Evolutionary conservation across 306 rosid genomes (phyloP), one percentile per base, ranked within the genome.

Genomic region (Castanea crenata): DNA sequence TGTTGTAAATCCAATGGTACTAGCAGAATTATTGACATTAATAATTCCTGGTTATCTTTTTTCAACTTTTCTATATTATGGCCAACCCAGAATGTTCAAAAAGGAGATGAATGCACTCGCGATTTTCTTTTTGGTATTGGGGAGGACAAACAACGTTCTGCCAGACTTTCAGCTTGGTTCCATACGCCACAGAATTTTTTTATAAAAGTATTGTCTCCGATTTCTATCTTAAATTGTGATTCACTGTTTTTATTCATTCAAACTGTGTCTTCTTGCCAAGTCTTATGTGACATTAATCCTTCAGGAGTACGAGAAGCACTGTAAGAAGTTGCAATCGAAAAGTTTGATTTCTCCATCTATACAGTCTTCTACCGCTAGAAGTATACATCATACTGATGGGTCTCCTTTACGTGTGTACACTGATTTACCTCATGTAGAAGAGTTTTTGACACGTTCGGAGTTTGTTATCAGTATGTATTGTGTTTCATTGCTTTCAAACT

Each of bases 81-180:
- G 99, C 97, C 99, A 65, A 59, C 85, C 55, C 85, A 57, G 77
- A 86, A 92, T 86, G 90, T 87, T 57, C 82, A 58, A 56, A 89
- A 86, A 73, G 97, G 91, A 9, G 90, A 86, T 52, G 97, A 91
- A 75, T 94, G 99, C 86, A 90, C 97, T 63, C 95, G 97, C 11
- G 97, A 94, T 85, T 92, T 84, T 86, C 97, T 94, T 69, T 89
- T 83, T 85, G 95, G 93, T 81, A 90, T 94, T 77, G 95, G 92
- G 80, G 99, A 94, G 85, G 95, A 90, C 81, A 94, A 88, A 77
- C 97, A 94, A 80, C 95, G 94, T 41, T 94, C 99, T 73, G 94
- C 95, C 79, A 88, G 95, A 88, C 95, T 94, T 64, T 91, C 95
- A 61, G 94, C 99, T 79, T 94, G 99, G 97, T 94, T 91, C 84